Base-by-base conservation (phyloP, 768 basidiomycete genomes). In the Pilatotrama ljubarskyi region DNA sequence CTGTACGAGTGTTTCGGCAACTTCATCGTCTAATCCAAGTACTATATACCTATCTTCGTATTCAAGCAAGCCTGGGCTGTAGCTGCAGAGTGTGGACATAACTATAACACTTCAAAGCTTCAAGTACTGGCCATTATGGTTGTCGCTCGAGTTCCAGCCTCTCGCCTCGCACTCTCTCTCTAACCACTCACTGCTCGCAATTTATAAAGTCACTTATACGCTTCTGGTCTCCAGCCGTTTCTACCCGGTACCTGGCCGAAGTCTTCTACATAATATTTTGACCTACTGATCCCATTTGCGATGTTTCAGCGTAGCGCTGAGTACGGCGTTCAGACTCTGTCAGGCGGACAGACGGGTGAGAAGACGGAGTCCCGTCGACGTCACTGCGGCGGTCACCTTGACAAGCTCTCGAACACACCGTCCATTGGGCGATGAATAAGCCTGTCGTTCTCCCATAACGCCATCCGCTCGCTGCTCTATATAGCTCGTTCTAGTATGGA, bases 361-460 rank as follows among this genome's bases (percentile, higher is more conserved):
- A 44, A 38, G 44, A 8, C 60, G 55, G 54, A 38, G 52, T 44
- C 24, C 53, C 43, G 54, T 37, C 49, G 41, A 51, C 57, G 42
- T 44, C 40, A 51, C 40, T 10, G 14, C n/a, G 48, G 9, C 40
- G 36, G 18, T 26, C 50, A 47, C 25, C 8, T 47, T 17, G 10
- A 13, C n/a, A n/a, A 32, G 29, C 29, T 32, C 29, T 32, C 29
- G 29, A 32, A 32, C 29, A 32, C 10, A 32, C 10, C 38, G 4
- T 40, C 38, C 38, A n/a, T 13, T 13, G 8, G 36, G 7, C 9
- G 44, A 51, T 47, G 44, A 55, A 38, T 55, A 46, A 55, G 51
- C 51, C 25, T 17, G 25, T 17, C 1, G 7, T n/a, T 48, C 43
- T 44, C 5, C 43, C 43, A 22, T 24, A 44, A 20, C 22, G 43